Evolutionary conservation across 495 filamentous ascomycete genomes (phyloP).

Genomic region (Hypoxylon intermedium): DNA sequence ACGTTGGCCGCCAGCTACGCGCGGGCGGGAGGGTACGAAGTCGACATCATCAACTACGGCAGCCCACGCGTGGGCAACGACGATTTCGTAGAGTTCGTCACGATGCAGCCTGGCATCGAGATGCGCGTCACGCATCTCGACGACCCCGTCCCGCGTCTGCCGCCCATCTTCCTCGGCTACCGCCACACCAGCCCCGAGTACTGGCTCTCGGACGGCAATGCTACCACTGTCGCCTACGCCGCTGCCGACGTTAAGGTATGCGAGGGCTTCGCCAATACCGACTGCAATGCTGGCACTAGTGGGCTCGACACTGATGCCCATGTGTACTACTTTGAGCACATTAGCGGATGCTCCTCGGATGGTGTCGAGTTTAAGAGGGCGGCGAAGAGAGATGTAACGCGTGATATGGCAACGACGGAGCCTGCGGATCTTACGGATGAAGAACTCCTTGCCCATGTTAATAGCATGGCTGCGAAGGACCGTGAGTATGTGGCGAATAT

Average conservation of each 20-base stretch:
- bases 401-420: slow-evolving; percentile 21
- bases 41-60: slow-evolving; percentile 68
- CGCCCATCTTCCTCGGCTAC: slow-evolving; percentile 63
- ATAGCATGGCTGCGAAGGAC: slow-evolving; percentile 42
- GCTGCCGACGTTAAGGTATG: slow-evolving; percentile 47
- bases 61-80: slow-evolving; percentile 70
- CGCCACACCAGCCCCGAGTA: slow-evolving; percentile 73
- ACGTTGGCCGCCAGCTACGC: slow-evolving; percentile 66
- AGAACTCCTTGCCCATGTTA: slow-evolving; percentile 42
- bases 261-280: slow-evolving; percentile 44
- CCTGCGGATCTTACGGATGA: slow-evolving; percentile 37
- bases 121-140: slow-evolving; percentile 72
- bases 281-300: slow-evolving; percentile 49
- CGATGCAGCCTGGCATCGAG: slow-evolving; percentile 53
- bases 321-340: slow-evolving; percentile 47
- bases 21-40: slow-evolving; percentile 53
- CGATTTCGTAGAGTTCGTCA: slow-evolving; percentile 63
- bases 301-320: slow-evolving; percentile 46
- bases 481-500: slow-evolving; percentile 10
- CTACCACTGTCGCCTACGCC: slow-evolving; percentile 33
- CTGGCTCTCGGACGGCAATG: slow-evolving; percentile 52
- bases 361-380: slow-evolving; percentile 37
- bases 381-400: slow-evolving; percentile 22
- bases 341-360: slow-evolving; percentile 39
- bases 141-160: slow-evolving; percentile 71